phyloP scores from a whole-genome alignment of 805 yeast genomes.

The Tetrapisispora namnaoensis region DNA sequence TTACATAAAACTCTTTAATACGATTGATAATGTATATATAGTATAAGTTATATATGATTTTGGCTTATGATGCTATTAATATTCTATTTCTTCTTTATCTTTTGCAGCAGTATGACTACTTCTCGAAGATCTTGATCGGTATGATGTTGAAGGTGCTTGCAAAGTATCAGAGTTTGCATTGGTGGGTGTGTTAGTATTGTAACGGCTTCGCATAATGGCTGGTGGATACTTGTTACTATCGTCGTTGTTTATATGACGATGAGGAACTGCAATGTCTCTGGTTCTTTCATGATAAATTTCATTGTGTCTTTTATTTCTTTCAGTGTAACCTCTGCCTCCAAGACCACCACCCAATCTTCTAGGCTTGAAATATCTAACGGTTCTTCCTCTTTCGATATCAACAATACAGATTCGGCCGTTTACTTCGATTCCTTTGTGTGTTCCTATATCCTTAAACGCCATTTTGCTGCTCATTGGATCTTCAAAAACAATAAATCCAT shows the following conservation, averaged over 20 bases:
- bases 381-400: constrained; percentile 63
- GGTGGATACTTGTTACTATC: not conserved
- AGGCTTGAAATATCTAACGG: constrained; percentile 60
- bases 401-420: constrained; percentile 50
- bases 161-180: not conserved
- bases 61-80: constrained; percentile 1
- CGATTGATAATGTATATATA: not conserved
- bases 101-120: constrained; percentile 5
- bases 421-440: constrained; percentile 39
- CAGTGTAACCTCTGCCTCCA: constrained; percentile 67
- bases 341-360: constrained; percentile 80
- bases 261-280: not conserved
- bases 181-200: not conserved
- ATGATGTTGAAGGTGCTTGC: constrained; percentile 1
- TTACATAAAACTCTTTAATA: too few relatives aligned
- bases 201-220: not conserved
- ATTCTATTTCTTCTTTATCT: constrained; percentile 13
- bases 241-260: not conserved
- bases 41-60: too few relatives aligned
- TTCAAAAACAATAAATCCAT: constrained; percentile 71
- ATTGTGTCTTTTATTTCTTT: not conserved
- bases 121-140: constrained; percentile 19
- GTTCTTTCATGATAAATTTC: not conserved
- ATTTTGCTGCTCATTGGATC: constrained; percentile 47
- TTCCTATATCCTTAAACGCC: constrained; percentile 48